phyloP scores from a whole-genome alignment of 2,329 filamentous ascomycete species.

The Colletotrichum melonis region DNA sequence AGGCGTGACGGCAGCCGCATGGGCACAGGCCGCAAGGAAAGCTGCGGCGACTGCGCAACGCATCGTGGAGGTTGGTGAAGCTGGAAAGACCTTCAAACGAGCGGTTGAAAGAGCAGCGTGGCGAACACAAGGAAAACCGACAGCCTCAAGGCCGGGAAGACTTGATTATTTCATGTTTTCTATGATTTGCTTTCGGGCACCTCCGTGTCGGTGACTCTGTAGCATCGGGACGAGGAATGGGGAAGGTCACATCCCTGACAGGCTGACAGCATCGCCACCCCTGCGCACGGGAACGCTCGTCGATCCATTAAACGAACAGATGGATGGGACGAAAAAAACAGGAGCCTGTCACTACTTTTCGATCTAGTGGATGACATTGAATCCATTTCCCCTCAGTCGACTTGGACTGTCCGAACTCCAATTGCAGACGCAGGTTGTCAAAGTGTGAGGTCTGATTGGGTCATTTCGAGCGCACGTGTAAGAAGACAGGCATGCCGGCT shows the following conservation, averaged over 20 bases:
- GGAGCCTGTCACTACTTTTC: not conserved
- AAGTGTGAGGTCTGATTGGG: not conserved
- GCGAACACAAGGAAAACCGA: not conserved
- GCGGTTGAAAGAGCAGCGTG: not conserved
- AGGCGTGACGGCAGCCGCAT: conserved; percentile 36
- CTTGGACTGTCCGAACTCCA: not conserved
- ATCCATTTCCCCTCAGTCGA: too few species aligned
- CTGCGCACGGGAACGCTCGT: not conserved
- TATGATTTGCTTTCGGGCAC: not conserved
- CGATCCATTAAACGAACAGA: not conserved
- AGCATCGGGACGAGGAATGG: not conserved
- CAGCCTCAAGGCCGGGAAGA: not conserved
- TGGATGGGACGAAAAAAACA: not conserved
- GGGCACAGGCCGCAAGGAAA: conserved; percentile 43
- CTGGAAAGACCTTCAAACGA: not conserved
- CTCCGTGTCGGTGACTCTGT: not conserved
- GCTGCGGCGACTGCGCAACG: conserved; percentile 27
- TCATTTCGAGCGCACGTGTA: not conserved
- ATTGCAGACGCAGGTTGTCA: not conserved
- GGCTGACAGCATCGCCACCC: not conserved
- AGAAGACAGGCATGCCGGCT: not conserved
- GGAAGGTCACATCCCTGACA: not conserved
- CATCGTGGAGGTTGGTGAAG: conserved; percentile 3
- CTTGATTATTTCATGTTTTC: not conserved
- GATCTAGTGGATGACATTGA: not conserved